Evolutionary conservation across 331 rosid species (phyloP).

Genomic region (Dryas integrifolia): DNA sequence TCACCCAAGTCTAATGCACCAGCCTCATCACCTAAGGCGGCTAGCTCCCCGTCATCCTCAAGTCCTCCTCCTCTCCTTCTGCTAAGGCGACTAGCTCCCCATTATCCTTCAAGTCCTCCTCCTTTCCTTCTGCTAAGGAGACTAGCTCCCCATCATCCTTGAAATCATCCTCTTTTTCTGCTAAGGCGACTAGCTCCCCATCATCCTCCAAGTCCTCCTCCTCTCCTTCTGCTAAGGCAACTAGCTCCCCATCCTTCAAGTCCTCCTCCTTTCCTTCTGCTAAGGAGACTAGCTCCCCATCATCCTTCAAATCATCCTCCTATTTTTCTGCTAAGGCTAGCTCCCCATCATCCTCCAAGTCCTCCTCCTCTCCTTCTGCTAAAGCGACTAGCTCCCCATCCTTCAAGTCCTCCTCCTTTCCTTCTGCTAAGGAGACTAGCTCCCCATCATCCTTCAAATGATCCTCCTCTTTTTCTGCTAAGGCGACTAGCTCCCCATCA

Average conservation of each 20-base stretch:
- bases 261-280: too few species aligned
- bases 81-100: constrained; percentile 1
- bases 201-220: constrained; percentile 1
- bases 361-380: not conserved
- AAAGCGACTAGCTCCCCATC: too few species aligned
- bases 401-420: too few species aligned
- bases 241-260: too few species aligned
- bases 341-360: constrained; percentile 1
- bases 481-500: constrained; percentile 1
- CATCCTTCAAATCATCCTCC: too few species aligned
- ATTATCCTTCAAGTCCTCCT: not conserved
- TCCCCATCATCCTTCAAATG: too few species aligned
- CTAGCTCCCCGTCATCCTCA: constrained; percentile 6
- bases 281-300: too few species aligned
- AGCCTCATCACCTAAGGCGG: not conserved
- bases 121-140: not conserved
- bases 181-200: not conserved
- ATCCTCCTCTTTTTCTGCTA: too few species aligned
- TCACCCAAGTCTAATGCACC: constrained; percentile 1
- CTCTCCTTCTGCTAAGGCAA: too few species aligned
- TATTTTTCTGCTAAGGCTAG: not conserved
- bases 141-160: too few species aligned
- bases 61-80: not conserved
- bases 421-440: too few species aligned
- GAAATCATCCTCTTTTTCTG: too few species aligned